Base-by-base conservation (phyloP, 345 rosid species). In the Hevea brasiliensis region DNA sequence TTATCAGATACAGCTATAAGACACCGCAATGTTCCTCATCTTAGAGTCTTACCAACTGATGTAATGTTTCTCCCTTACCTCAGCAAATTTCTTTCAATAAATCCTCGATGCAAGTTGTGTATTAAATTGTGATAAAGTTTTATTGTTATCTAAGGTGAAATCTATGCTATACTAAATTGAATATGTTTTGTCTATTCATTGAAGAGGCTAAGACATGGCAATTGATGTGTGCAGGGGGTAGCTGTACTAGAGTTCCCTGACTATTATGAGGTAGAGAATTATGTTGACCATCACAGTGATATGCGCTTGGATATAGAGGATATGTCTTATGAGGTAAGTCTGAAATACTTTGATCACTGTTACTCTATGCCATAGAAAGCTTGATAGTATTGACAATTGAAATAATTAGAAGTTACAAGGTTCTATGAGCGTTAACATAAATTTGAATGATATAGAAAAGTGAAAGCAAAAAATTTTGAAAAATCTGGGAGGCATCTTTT, bases 221-320 rank as follows among this genome's bases (percentile, higher is more conserved):
- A 13, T 67, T 75, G 58, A 29, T 70, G 44, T 63, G 59, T 81
- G 57, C 65, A 93, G 98, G 98, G 90, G 57, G 84, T 84, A 80
- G 94, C 96, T 11, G 14, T 86, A 29, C 81, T 89, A 7, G 93
- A 85, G 75, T 78, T 81, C 37, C 85, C 88, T 29, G 88, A 81
- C 67, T 82, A 74, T 70, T 83, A 85, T 75, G 85, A 85, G 70
- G 85, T 74, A 26, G 90, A 78, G 50, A 82, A 82, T 78, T 68
- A 80, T 57, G 64, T 80, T 21, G 98, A 90, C 73, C 88, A 84
- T 85, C 96, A 94, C 77, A 85, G 89, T 76, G 98, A 87, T 67
- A 89, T 94, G 98, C 98, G 98, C 40, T 76, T 94, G 87, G 97
- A 94, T 79, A 89, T 89, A 70, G 98, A 91, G 82, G 87, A 89